These are phyloP conservation scores for Ogataea methanolica DNA, from an alignment of 805 yeast species.

Conservation along the genomic window DNA sequence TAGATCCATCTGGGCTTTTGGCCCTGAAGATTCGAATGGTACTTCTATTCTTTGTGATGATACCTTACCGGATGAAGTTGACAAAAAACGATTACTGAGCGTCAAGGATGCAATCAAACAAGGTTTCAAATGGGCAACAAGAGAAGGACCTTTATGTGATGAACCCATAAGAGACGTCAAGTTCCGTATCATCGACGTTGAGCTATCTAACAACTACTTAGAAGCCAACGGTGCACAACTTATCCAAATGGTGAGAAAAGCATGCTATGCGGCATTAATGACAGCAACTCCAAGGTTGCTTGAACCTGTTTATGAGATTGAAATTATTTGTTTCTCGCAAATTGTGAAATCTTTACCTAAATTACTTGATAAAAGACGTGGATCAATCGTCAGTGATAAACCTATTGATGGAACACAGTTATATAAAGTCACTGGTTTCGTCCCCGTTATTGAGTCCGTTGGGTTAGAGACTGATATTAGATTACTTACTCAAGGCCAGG, in stretches of 20 bases:
- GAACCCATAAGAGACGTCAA: conserved; percentile 69
- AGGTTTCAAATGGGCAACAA: conserved; percentile 80
- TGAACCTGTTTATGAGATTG: conserved; percentile 74
- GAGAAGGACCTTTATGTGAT: conserved; percentile 91
- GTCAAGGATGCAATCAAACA: conserved; percentile 55
- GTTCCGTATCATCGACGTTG: conserved; percentile 64
- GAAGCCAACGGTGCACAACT: conserved; percentile 63
- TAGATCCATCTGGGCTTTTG: conserved; percentile 76
- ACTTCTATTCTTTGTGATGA: conserved; percentile 59
- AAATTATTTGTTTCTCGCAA: conserved; percentile 48
- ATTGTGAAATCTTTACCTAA: conserved; percentile 23
- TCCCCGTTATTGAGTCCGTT: conserved; percentile 87
- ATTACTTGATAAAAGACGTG: conserved; percentile 63
- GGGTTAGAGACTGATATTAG: conserved; percentile 88
- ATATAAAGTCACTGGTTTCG: conserved; percentile 50
- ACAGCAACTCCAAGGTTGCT: conserved; percentile 72
- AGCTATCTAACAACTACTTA: conserved; percentile 41
- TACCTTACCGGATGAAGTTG: conserved; percentile 67
- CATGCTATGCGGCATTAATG: conserved; percentile 76
- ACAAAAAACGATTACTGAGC: conserved; percentile 40
- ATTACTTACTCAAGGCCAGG: conserved; percentile 72
- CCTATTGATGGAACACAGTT: conserved; percentile 75
- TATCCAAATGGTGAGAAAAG: conserved; percentile 77
- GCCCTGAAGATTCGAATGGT: conserved; percentile 52
- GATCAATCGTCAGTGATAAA: conserved; percentile 40